A percentile compares a stretch with the other conserved stretches of the same genome.
Evolutionary conservation across 495 filamentous ascomycete species (phyloP).

Genomic region (Penicillium silybi): DNA sequence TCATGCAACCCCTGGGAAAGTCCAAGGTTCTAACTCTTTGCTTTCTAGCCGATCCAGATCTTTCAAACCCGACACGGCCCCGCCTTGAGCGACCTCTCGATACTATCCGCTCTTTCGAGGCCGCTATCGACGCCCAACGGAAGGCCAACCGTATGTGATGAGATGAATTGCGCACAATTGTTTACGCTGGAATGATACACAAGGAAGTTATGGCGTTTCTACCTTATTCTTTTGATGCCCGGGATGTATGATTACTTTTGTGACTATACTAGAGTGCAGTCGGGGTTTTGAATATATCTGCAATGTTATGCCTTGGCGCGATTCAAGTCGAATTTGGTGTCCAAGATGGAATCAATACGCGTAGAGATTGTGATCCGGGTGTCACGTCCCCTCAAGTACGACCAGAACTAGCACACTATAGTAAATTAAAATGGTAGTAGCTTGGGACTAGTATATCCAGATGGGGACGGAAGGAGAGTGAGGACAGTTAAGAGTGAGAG

Average conservation of each 20-base stretch:
- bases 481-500: background rate
- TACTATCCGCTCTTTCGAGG: slow-evolving; percentile 88
- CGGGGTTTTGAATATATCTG: background rate
- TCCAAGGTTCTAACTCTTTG: background rate
- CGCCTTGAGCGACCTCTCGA: slow-evolving; percentile 88
- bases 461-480: background rate
- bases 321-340: background rate
- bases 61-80: slow-evolving; percentile 65
- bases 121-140: slow-evolving; percentile 66
- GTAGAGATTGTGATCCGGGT: background rate
- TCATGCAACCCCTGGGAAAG: slow-evolving; percentile 11
- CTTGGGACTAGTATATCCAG: background rate
- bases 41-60: slow-evolving; percentile 36
- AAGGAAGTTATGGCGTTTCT: slow-evolving; percentile 9
- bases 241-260: slow-evolving; percentile 11
- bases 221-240: slow-evolving; percentile 1
- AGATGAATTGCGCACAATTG: background rate
- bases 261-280: background rate
- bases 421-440: too few relatives aligned
- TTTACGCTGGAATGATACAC: slow-evolving; percentile 4
- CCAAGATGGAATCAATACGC: too few relatives aligned
- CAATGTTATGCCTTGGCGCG: too few relatives aligned
- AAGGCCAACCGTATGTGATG: slow-evolving; percentile 24
- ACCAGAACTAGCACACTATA: too few relatives aligned
- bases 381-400: background rate